Conservation (phyloP, 2,329 filamentous ascomycete genomes). For the Xylogone sp. region DNA sequence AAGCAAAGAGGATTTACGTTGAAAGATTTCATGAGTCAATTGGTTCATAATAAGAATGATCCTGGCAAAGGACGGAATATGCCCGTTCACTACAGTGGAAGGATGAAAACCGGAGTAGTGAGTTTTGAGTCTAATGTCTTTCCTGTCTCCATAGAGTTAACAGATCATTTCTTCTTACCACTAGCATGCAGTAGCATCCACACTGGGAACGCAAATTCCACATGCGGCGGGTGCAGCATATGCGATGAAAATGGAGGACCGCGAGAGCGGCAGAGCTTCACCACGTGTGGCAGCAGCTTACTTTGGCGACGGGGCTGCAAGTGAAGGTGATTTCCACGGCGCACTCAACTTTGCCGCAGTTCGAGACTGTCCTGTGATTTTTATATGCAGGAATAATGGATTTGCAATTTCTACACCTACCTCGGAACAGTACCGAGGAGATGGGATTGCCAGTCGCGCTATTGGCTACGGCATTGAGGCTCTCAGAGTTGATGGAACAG, state of each 20-base stretch:
- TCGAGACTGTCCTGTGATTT: slow-evolving; percentile 73
- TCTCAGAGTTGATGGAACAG: slow-evolving; percentile 82
- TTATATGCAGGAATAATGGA: slow-evolving; percentile 85
- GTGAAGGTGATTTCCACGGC: slow-evolving; percentile 86
- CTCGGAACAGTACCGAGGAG: slow-evolving; percentile 82
- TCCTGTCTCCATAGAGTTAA: background rate
- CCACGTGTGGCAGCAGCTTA: slow-evolving; percentile 72
- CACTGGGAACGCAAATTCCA: slow-evolving; percentile 79
- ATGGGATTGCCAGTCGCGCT: slow-evolving; percentile 79
- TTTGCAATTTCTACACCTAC: slow-evolving; percentile 85
- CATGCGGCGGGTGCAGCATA: slow-evolving; percentile 82
- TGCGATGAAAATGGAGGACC: slow-evolving; percentile 71
- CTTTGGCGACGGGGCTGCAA: slow-evolving; percentile 83
- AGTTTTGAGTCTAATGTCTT: slow-evolving; percentile 25
- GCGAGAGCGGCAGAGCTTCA: slow-evolving; percentile 59
- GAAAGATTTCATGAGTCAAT: slow-evolving; percentile 85
- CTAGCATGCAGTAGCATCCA: slow-evolving; percentile 76
- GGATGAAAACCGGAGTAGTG: slow-evolving; percentile 72
- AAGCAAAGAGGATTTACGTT: slow-evolving; percentile 80
- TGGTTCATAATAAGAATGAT: slow-evolving; percentile 82
- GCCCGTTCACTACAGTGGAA: slow-evolving; percentile 89
- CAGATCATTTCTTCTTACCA: no score
- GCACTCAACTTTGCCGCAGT: slow-evolving; percentile 85
- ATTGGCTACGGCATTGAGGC: slow-evolving; percentile 86
- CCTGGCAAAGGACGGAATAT: slow-evolving; percentile 80